phyloP scores from a whole-genome alignment of 345 rosid species.

The Eucalyptus sideroxylon region DNA sequence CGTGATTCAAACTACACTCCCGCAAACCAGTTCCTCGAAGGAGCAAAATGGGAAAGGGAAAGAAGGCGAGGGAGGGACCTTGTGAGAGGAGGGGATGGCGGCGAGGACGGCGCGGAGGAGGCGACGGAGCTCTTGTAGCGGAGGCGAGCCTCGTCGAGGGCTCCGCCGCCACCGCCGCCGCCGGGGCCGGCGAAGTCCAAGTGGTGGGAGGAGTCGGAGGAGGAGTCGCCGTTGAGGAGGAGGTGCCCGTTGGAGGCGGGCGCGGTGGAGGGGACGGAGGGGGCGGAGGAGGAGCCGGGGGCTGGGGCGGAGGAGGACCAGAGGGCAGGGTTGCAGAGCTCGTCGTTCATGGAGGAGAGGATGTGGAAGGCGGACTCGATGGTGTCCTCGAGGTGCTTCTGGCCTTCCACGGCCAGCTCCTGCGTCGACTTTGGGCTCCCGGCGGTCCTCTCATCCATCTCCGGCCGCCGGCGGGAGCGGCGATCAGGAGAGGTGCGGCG shows the following conservation, averaged over 20 bases:
- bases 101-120: conserved; percentile 76
- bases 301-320: conserved; percentile 53
- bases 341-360: conserved; percentile 85
- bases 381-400: conserved; percentile 80
- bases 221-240: conserved; percentile 22
- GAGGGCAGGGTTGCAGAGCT: conserved; percentile 78
- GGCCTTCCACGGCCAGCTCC: conserved; percentile 85
- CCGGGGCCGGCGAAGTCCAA: conserved; percentile 19
- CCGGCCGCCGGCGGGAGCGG: not conserved
- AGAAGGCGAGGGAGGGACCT: conserved; percentile 19
- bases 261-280: not conserved
- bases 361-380: conserved; percentile 81
- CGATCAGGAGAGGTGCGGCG: not conserved
- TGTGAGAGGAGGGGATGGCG: conserved; percentile 69
- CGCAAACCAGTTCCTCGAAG: not conserved
- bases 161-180: conserved; percentile 47
- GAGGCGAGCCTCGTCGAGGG: conserved; percentile 78
- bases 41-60: not conserved
- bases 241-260: conserved; percentile 11
- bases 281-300: conserved; percentile 3
- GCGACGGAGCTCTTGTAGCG: conserved; percentile 76
- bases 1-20: not conserved
- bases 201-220: conserved; percentile 35
- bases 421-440: conserved; percentile 42
- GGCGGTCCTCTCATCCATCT: conserved; percentile 1